A percentile compares a stretch with the other conserved stretches of the same genome.
These are phyloP conservation scores for Salvia miltiorrhiza DNA, from an alignment of 257 asterid species.

Conservation along the genomic window DNA sequence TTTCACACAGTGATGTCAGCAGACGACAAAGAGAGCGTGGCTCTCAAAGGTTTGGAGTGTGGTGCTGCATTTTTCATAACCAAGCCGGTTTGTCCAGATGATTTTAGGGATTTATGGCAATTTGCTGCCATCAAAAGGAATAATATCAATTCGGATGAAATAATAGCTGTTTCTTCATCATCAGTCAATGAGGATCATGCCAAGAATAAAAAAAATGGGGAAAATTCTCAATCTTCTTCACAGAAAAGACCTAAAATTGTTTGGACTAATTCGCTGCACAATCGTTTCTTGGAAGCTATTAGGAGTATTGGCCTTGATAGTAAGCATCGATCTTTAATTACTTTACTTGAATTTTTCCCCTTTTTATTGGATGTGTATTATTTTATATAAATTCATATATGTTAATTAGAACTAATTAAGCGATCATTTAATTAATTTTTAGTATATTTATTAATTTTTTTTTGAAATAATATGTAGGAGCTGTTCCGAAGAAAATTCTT, in stretches of 20 bases:
- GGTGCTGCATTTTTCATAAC: conserved; percentile 43
- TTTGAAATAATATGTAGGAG: conserved; percentile 26
- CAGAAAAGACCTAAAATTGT: conserved; percentile 36
- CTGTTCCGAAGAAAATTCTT: conserved; percentile 53
- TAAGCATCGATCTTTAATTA: conserved; percentile 30
- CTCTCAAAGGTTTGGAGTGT: conserved; percentile 33
- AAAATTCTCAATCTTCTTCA: conserved; percentile 3
- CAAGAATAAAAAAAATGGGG: conserved; percentile 24
- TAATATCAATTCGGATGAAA: not conserved
- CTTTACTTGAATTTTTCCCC: not conserved
- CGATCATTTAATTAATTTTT: too few species aligned
- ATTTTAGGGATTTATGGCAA: conserved; percentile 51
- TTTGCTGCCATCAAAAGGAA: conserved; percentile 30
- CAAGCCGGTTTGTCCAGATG: conserved; percentile 44
- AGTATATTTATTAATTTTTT: too few species aligned
- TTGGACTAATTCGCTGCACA: conserved; percentile 57
- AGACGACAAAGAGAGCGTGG: conserved; percentile 29
- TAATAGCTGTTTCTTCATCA: conserved; percentile 1
- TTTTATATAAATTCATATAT: not conserved
- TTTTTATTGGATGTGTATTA: not conserved
- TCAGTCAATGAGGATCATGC: conserved; percentile 10
- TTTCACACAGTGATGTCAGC: conserved; percentile 49
- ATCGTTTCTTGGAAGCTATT: conserved; percentile 58
- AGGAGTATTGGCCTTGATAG: conserved; percentile 47
- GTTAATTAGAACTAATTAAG: too few species aligned